phyloP scores from a whole-genome alignment of 176 grass and related monocot species.

The Juncus effusus region DNA sequence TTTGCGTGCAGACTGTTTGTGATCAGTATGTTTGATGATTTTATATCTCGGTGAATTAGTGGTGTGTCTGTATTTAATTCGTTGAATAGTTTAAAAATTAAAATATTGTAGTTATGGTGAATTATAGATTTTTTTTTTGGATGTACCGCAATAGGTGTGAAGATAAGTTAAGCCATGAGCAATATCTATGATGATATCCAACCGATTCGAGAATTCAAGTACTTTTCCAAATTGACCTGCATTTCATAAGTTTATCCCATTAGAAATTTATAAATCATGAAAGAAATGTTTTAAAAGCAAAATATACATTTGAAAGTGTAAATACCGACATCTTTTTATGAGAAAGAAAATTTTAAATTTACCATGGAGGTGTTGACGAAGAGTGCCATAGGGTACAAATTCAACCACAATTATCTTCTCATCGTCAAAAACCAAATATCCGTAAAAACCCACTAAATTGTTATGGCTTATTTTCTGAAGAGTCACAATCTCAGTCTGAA shows the following conservation, averaged over 20 bases:
- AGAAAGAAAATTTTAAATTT: slow-evolving; percentile 5
- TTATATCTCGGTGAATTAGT: slow-evolving; percentile 21
- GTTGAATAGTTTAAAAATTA: background rate
- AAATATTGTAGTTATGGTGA: background rate
- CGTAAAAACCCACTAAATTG: slow-evolving; percentile 86
- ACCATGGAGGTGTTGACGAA: slow-evolving; percentile 89
- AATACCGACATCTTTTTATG: no score
- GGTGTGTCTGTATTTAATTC: slow-evolving; percentile 9
- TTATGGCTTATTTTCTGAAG: slow-evolving; percentile 75
- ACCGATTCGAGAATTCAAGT: slow-evolving; percentile 47
- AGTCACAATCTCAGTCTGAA: slow-evolving; percentile 77
- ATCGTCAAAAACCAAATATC: slow-evolving; percentile 64
- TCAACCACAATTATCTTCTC: slow-evolving; percentile 93
- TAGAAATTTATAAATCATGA: slow-evolving; percentile 28
- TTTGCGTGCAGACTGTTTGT: slow-evolving; percentile 17
- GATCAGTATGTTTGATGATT: slow-evolving; percentile 17
- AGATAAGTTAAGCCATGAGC: slow-evolving; percentile 96
- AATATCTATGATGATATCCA: slow-evolving; percentile 88
- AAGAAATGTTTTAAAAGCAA: background rate
- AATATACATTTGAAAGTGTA: no score
- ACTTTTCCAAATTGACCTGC: slow-evolving; percentile 59
- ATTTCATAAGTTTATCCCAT: slow-evolving; percentile 23
- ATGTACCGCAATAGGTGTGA: slow-evolving; percentile 83
- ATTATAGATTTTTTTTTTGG: slow-evolving; percentile 1
- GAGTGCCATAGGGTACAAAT: slow-evolving; percentile 72